Evolutionary conservation across 192 early-diverging fungal genomes (phyloP).

Genomic region (Coemansia pectinata): DNA sequence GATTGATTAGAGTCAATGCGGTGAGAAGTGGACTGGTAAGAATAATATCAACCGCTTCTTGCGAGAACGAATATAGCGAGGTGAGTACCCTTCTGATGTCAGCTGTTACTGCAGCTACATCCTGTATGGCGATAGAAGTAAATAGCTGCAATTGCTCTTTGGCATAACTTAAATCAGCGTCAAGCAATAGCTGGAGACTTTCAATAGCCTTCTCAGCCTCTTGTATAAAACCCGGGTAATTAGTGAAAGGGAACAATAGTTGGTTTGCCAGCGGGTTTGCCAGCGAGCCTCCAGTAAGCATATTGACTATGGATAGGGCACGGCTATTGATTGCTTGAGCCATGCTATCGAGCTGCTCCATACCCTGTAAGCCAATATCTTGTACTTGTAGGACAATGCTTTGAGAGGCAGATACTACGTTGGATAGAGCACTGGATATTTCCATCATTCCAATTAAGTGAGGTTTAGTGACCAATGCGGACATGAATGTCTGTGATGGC

Average conservation of each 20-base stretch:
- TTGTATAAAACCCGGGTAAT: constrained; percentile 17
- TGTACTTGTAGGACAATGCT: background rate
- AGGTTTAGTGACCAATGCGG: background rate
- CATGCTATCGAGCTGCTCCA: constrained; percentile 4
- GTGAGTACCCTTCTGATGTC: constrained; percentile 14
- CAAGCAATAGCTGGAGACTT: constrained; percentile 15
- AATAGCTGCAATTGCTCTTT: constrained; percentile 9
- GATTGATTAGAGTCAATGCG: constrained; percentile 20
- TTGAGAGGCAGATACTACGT: background rate
- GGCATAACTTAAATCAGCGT: constrained; percentile 16
- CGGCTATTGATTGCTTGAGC: background rate
- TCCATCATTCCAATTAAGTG: background rate
- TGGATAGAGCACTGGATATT: background rate
- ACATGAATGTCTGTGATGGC: background rate
- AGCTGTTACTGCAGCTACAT: constrained; percentile 10
- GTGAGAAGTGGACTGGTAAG: constrained; percentile 34
- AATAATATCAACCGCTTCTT: constrained; percentile 23
- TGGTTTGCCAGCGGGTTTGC: constrained; percentile 25
- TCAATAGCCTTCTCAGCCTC: constrained; percentile 14
- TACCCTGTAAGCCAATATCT: background rate
- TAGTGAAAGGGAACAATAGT: constrained; percentile 33
- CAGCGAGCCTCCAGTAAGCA: constrained; percentile 19
- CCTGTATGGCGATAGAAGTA: constrained; percentile 11
- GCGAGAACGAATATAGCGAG: constrained; percentile 32
- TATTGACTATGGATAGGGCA: constrained; percentile 3